phyloP scores from a whole-genome alignment of 2,329 filamentous ascomycete genomes.

The Xylaria sp. region DNA sequence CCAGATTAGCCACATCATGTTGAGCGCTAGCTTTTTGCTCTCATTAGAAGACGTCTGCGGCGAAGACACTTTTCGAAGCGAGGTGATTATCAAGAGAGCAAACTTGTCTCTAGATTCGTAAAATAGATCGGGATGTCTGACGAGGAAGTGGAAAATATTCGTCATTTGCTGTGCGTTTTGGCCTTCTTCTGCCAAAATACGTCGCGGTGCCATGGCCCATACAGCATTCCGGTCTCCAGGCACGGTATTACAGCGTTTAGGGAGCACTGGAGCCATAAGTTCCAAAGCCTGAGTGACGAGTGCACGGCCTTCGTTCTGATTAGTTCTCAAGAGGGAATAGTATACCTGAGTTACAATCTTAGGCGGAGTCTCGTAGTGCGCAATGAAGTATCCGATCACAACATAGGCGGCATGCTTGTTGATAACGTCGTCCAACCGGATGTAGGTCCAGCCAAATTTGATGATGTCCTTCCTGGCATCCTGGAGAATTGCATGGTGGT shows the following conservation, averaged over 20 bases:
- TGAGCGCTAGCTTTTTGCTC: slow-evolving; percentile 88
- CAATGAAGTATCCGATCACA: slow-evolving; percentile 96
- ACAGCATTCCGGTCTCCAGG: slow-evolving; percentile 78
- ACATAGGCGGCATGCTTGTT: slow-evolving; percentile 99
- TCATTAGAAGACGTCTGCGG: slow-evolving; percentile 88
- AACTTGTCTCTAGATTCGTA: slow-evolving; percentile 96
- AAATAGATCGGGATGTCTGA: slow-evolving; percentile 90
- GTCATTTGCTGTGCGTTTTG: slow-evolving; percentile 96
- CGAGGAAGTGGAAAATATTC: slow-evolving; percentile 96
- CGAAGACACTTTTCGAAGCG: slow-evolving; percentile 85
- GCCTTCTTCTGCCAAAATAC: slow-evolving; percentile 92
- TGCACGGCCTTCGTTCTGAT: slow-evolving; percentile 92
- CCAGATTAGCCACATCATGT: slow-evolving; percentile 90
- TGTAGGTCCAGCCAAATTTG: slow-evolving; percentile 99
- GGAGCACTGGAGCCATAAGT: slow-evolving; percentile 91
- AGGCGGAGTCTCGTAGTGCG: slow-evolving; percentile 92
- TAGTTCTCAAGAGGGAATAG: slow-evolving; percentile 86
- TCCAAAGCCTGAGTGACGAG: slow-evolving; percentile 95
- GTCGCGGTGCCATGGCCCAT: slow-evolving; percentile 90
- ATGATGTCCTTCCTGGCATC: slow-evolving; percentile 98
- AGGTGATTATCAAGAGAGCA: slow-evolving; percentile 85
- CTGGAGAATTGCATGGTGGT: slow-evolving; percentile 86
- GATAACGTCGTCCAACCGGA: slow-evolving; percentile 96
- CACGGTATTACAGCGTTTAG: slow-evolving; percentile 78
- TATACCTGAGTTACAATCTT: slow-evolving; percentile 98